A percentile compares a stretch with the other conserved stretches of the same genome.
phyloP scores from a whole-genome alignment of 352 stramenopile genomes.

The Plasmopara muralis region DNA sequence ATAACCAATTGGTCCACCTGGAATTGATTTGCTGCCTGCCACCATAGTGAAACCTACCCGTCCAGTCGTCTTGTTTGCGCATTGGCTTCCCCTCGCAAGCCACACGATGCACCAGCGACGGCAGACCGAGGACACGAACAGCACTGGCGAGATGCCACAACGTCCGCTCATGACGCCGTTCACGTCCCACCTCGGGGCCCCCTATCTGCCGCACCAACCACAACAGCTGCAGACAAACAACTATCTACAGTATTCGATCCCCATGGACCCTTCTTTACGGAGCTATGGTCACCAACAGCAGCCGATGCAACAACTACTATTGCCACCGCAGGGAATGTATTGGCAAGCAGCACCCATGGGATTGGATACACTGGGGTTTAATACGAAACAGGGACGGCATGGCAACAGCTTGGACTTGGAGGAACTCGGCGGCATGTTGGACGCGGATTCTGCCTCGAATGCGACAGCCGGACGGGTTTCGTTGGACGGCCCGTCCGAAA shows the following conservation, averaged over 20 bases:
- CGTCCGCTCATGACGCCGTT: constrained; percentile 18
- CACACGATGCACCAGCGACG: constrained; percentile 17
- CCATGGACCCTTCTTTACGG: constrained; percentile 24
- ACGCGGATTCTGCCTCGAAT: constrained; percentile 7
- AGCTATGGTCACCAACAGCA: constrained; percentile 25
- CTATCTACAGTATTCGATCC: constrained; percentile 26
- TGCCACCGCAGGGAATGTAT: constrained; percentile 11
- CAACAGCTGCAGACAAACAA: constrained; percentile 10
- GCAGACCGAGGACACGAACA: constrained; percentile 1
- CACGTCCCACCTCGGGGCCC: background rate
- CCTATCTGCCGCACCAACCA: constrained; percentile 7
- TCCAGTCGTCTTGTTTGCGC: constrained; percentile 1
- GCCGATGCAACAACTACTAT: constrained; percentile 14
- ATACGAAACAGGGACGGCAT: constrained; percentile 15
- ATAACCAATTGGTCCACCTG: constrained; percentile 15
- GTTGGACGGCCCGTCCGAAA: constrained; percentile 20
- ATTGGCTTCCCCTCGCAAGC: background rate
- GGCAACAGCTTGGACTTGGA: constrained; percentile 25
- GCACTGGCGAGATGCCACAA: constrained; percentile 7
- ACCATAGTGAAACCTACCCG: constrained; percentile 7
- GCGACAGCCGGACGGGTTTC: constrained; percentile 4
- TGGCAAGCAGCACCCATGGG: constrained; percentile 16
- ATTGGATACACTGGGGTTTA: constrained; percentile 12
- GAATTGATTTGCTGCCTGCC: background rate
- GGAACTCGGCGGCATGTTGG: constrained; percentile 37